These are phyloP conservation scores for Dissophora globulifera DNA, from an alignment of 192 early-diverging fungal genomes.

Conservation along the genomic window DNA sequence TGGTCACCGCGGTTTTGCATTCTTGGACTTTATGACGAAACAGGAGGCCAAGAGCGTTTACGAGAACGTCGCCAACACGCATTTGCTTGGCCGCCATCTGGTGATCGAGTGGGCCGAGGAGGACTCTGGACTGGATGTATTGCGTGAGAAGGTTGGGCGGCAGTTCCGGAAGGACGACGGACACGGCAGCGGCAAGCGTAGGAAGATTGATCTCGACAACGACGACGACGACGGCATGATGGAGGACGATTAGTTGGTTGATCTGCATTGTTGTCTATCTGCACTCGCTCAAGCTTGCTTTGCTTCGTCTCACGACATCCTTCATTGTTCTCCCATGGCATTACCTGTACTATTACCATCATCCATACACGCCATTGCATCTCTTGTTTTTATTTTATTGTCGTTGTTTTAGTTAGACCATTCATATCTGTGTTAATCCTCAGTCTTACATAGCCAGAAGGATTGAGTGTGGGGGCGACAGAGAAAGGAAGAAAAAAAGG, in stretches of 20 bases:
- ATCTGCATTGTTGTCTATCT: not conserved
- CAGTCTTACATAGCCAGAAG: too few species aligned
- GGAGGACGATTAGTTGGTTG: conserved; percentile 41
- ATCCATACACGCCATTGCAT: too few species aligned
- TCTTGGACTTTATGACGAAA: conserved; percentile 96
- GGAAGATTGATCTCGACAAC: conserved; percentile 45
- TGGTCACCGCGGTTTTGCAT: conserved; percentile 96
- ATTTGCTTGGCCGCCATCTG: conserved; percentile 97
- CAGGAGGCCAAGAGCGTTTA: conserved; percentile 94
- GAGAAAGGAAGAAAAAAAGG: too few species aligned
- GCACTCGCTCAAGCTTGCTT: too few species aligned
- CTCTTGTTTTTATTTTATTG: too few species aligned
- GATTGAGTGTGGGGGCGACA: too few species aligned
- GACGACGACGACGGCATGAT: conserved; percentile 52
- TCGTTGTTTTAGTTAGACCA: too few species aligned
- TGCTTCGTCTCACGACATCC: too few species aligned
- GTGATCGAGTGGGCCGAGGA: conserved; percentile 96
- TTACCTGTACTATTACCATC: too few species aligned
- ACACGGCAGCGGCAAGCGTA: conserved; percentile 56
- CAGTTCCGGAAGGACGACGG: conserved; percentile 77
- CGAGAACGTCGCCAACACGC: conserved; percentile 87
- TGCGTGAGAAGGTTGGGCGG: conserved; percentile 87
- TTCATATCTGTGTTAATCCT: too few species aligned
- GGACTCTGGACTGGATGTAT: conserved; percentile 77
- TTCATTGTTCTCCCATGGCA: too few species aligned